Evolutionary conservation across 345 rosid species (phyloP).

Genomic region (Ricinus communis): DNA sequence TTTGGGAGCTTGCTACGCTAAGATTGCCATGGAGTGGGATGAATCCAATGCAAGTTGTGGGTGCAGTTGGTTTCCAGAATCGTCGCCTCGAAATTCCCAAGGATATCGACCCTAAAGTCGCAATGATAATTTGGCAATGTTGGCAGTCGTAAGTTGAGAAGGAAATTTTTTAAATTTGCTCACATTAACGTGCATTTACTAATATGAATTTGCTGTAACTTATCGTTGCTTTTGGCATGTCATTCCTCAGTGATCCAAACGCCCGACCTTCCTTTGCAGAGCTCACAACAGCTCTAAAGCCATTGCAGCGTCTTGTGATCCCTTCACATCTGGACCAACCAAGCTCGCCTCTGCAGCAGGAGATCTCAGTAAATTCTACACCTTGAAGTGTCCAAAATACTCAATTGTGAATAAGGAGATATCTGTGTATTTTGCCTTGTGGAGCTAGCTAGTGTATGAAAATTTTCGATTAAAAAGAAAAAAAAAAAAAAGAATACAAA

Average conservation of each 20-base stretch:
- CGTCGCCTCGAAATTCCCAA: conserved; percentile 93
- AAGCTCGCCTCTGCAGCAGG: conserved; percentile 45
- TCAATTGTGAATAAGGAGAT: conserved; percentile 42
- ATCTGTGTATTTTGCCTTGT: conserved; percentile 15
- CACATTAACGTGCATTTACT: background rate
- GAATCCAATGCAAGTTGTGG: conserved; percentile 99
- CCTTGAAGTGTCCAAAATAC: conserved; percentile 40
- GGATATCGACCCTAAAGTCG: conserved; percentile 91
- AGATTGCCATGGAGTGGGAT: conserved; percentile 95
- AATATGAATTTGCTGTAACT: conserved; percentile 5
- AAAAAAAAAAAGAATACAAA: background rate
- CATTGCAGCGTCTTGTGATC: conserved; percentile 73
- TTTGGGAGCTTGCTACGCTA: conserved; percentile 97
- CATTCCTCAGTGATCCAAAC: conserved; percentile 72
- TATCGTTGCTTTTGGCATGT: background rate
- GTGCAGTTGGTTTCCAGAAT: conserved; percentile 99
- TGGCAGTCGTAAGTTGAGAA: conserved; percentile 84
- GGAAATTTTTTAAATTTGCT: background rate
- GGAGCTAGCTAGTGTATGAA: conserved; percentile 16
- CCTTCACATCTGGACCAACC: conserved; percentile 58
- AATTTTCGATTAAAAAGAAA: background rate
- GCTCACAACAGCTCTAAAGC: conserved; percentile 65
- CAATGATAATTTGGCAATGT: conserved; percentile 79
- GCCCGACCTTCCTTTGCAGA: conserved; percentile 85
- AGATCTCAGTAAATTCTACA: conserved; percentile 59